Evolutionary conservation across 768 basidiomycete species (phyloP).

Genomic region (Trametes villosa): DNA sequence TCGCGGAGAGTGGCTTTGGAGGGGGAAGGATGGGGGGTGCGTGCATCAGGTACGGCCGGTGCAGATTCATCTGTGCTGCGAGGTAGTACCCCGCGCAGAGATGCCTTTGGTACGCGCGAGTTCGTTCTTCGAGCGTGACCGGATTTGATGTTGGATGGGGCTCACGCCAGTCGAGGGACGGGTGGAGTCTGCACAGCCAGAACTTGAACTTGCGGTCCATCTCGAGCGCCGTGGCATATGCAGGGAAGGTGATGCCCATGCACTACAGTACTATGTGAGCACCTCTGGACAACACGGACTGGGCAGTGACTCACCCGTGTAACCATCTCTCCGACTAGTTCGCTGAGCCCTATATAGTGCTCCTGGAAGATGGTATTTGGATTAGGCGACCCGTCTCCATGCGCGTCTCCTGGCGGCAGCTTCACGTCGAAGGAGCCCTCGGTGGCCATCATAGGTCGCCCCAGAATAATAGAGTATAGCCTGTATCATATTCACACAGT

Average conservation of each 20-base stretch:
- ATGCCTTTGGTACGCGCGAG: constrained; percentile 46
- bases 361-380: constrained; percentile 43
- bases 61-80: constrained; percentile 48
- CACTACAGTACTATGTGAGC: constrained; percentile 17
- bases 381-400: constrained; percentile 37
- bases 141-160: constrained; percentile 18
- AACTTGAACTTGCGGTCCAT: constrained; percentile 48
- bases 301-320: constrained; percentile 40
- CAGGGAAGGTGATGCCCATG: constrained; percentile 21
- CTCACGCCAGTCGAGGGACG: constrained; percentile 43
- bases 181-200: constrained; percentile 48
- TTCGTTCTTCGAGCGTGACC: constrained; percentile 35
- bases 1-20: constrained; percentile 24
- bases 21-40: constrained; percentile 26
- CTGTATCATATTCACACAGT: constrained; percentile 27
- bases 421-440: constrained; percentile 44
- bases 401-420: constrained; percentile 25
- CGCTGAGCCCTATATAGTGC: constrained; percentile 43
- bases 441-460: constrained; percentile 48
- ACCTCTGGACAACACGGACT: not conserved
- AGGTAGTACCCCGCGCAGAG: constrained; percentile 53
- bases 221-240: constrained; percentile 42
- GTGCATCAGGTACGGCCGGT: constrained; percentile 47
- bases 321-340: constrained; percentile 45
- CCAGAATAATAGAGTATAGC: constrained; percentile 48